Percentiles rank a stretch among this genome's conserved stretches.
Conservation (phyloP, 1,284 basidiomycete species). For the Omphalotus olearius region DNA sequence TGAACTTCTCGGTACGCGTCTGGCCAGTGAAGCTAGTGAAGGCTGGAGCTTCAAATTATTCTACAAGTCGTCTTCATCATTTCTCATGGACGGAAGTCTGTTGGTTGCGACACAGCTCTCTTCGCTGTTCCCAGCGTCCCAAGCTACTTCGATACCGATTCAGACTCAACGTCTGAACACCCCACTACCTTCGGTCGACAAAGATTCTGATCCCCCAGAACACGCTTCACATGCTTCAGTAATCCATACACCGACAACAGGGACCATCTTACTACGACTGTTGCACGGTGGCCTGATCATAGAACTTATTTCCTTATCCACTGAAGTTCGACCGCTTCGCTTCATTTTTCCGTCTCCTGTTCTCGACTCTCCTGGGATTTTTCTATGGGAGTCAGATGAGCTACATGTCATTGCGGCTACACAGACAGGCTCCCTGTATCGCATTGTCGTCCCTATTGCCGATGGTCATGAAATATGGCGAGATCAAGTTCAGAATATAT, state of each 20-base stretch:
- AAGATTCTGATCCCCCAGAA: slow-evolving; percentile 55
- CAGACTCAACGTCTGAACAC: slow-evolving; percentile 54
- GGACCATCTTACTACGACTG: slow-evolving; percentile 70
- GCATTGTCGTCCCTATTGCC: slow-evolving; percentile 65
- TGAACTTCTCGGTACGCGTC: background rate
- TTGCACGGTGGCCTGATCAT: slow-evolving; percentile 73
- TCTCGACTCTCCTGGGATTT: slow-evolving; percentile 60
- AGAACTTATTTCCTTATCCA: slow-evolving; percentile 72
- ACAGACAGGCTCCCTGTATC: slow-evolving; percentile 69
- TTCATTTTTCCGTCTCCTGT: slow-evolving; percentile 77
- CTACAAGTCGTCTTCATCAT: background rate
- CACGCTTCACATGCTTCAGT: slow-evolving; percentile 69
- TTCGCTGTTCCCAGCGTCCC: slow-evolving; percentile 49
- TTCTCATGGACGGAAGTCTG: slow-evolving; percentile 14
- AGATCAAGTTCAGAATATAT: slow-evolving; percentile 46
- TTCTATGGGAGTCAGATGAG: slow-evolving; percentile 54
- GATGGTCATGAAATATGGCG: slow-evolving; percentile 54
- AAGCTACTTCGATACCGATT: slow-evolving; percentile 49
- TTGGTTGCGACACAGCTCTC: slow-evolving; percentile 63
- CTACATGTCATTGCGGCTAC: slow-evolving; percentile 75
- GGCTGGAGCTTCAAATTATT: too few species aligned
- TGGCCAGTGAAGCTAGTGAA: too few species aligned
- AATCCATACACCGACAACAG: slow-evolving; percentile 55
- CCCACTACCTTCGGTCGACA: slow-evolving; percentile 37
- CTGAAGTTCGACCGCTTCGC: slow-evolving; percentile 59